Conservation (phyloP, 73 alveolate species). For the Paramecium biaurelia region DNA sequence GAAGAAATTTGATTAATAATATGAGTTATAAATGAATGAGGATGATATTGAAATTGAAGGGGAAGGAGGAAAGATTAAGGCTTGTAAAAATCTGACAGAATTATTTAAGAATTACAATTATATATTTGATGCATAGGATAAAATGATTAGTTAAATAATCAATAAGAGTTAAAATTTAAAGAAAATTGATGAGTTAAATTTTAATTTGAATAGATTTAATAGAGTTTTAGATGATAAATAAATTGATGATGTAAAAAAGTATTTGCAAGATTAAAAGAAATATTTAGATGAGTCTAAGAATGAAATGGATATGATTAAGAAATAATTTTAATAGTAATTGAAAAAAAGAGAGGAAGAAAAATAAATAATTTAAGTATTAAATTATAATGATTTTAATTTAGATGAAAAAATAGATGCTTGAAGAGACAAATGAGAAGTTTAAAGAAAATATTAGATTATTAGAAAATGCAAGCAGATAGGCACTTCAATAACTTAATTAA, state of each 20-base stretch:
- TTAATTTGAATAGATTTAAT: neutral
- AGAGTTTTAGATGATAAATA: neutral
- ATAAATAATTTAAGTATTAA: neutral
- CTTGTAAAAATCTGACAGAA: constrained; percentile 1
- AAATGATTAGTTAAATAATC: constrained; percentile 16
- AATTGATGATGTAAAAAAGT: constrained; percentile 18
- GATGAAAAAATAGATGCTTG: constrained; percentile 16
- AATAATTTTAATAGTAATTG: neutral
- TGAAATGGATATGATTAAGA: constrained; percentile 35
- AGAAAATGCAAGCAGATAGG: neutral
- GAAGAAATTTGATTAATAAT: constrained; percentile 6
- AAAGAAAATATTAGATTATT: neutral
- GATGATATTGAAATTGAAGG: constrained; percentile 21
- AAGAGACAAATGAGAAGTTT: constrained; percentile 5
- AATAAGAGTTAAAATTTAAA: neutral
- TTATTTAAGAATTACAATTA: neutral
- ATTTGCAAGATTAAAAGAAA: neutral
- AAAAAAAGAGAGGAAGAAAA: constrained; percentile 46
- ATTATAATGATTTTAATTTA: neutral
- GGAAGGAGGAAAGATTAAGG: neutral
- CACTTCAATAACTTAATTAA: neutral
- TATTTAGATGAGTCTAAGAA: constrained; percentile 14
- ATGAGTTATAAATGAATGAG: neutral
- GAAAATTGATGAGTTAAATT: neutral
- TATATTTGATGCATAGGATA: constrained; percentile 7